These are phyloP conservation scores for Penicillium flavigenum DNA, from an alignment of 495 filamentous ascomycete species.

Conservation along the genomic window DNA sequence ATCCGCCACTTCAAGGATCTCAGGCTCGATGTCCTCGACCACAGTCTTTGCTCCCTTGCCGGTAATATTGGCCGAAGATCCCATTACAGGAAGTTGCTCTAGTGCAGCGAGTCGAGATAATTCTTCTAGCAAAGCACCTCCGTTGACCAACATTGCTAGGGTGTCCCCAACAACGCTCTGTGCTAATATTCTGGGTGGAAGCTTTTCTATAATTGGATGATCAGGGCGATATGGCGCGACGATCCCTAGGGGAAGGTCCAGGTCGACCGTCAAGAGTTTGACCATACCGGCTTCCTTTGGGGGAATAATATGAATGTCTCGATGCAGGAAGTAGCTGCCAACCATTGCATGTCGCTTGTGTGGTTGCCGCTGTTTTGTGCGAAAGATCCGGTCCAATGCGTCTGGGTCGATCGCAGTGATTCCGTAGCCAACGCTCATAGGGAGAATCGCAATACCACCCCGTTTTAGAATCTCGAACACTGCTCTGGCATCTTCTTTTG, in stretches of 20 bases:
- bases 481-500: conserved; percentile 19
- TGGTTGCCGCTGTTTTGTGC: conserved; percentile 20
- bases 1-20: conserved; percentile 25
- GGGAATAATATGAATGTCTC: conserved; percentile 18
- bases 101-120: conserved; percentile 20
- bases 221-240: conserved; percentile 22
- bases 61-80: conserved; percentile 32
- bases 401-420: conserved; percentile 19
- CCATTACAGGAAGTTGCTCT: conserved; percentile 21
- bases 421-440: conserved; percentile 28
- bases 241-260: conserved; percentile 27
- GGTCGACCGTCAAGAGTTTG: conserved; percentile 18
- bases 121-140: conserved; percentile 27
- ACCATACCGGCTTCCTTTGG: conserved; percentile 17
- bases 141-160: conserved; percentile 31
- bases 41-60: conserved; percentile 28
- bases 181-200: conserved; percentile 4
- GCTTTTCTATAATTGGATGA: conserved; percentile 20
- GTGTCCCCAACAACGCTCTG: conserved; percentile 22
- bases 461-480: conserved; percentile 26
- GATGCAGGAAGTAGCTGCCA: conserved; percentile 24
- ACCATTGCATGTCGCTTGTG: conserved; percentile 31
- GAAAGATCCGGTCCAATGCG: conserved; percentile 21
- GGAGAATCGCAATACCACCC: conserved; percentile 29
- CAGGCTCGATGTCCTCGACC: conserved; percentile 34